phyloP scores from a whole-genome alignment of 208 protist genomes.

The Wallacemonas sp. region DNA sequence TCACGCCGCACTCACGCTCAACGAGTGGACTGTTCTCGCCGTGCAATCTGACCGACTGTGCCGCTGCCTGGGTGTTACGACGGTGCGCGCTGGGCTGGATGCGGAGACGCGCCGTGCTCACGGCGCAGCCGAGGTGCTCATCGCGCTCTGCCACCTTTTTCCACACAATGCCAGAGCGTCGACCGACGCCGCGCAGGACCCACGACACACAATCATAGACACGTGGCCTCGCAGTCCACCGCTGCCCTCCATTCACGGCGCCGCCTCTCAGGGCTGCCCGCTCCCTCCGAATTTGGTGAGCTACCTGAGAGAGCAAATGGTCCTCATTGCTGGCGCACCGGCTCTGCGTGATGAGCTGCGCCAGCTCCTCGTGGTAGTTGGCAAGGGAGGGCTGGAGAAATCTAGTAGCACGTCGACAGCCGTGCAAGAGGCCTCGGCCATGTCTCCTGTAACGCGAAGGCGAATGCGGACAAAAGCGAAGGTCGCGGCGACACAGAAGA shows the following conservation, averaged over 20 bases:
- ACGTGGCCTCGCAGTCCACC: neutral
- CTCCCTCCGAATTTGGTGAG: neutral
- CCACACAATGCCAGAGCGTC: neutral
- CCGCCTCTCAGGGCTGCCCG: neutral
- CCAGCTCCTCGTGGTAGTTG: neutral
- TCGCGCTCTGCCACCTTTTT: conserved; percentile 34
- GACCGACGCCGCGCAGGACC: neutral
- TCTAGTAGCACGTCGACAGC: neutral
- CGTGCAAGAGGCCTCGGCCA: neutral
- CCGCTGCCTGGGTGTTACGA: neutral
- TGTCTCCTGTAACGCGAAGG: too few species aligned
- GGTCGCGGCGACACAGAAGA: too few species aligned
- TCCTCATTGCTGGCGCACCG: neutral
- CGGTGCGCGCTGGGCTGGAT: neutral
- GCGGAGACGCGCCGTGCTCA: conserved; percentile 2
- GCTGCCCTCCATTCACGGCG: neutral
- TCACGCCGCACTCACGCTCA: neutral
- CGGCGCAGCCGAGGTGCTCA: conserved; percentile 42
- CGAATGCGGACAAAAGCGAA: too few species aligned
- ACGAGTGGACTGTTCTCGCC: conserved; percentile 20
- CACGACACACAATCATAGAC: neutral
- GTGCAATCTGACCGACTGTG: conserved; percentile 13
- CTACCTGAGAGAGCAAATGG: neutral
- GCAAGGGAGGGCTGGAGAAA: neutral
- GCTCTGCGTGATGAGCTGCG: neutral